Evolutionary conservation across 257 asterid species (phyloP).

Genomic region (Petunia secreta): DNA sequence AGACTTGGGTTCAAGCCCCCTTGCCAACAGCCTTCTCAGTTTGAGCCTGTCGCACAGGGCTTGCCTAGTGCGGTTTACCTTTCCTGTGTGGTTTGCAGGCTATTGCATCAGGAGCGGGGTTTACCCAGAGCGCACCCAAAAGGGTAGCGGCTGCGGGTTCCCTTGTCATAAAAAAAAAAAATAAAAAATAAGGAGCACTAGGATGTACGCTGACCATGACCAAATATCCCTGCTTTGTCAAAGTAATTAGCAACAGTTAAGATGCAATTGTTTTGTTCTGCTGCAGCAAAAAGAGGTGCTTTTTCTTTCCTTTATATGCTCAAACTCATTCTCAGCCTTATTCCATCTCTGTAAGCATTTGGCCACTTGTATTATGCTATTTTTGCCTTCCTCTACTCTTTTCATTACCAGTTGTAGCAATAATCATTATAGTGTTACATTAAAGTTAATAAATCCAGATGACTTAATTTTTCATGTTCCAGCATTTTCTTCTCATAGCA

Average conservation of each 20-base stretch:
- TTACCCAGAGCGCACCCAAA: too few relatives aligned
- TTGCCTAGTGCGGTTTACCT: too few relatives aligned
- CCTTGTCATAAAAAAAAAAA: too few relatives aligned
- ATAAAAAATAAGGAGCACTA: constrained; percentile 15
- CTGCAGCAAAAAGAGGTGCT: neutral
- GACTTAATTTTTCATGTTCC: neutral
- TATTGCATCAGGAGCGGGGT: too few relatives aligned
- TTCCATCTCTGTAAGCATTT: neutral
- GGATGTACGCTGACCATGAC: neutral
- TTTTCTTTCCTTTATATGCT: neutral
- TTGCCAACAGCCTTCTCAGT: too few relatives aligned
- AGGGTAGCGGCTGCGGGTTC: too few relatives aligned
- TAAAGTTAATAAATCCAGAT: constrained; percentile 5
- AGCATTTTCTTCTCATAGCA: constrained; percentile 1
- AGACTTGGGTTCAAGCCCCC: too few relatives aligned
- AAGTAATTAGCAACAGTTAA: neutral
- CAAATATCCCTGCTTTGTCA: neutral
- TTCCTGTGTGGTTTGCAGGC: too few relatives aligned
- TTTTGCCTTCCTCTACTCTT: constrained; percentile 11
- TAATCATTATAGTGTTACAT: neutral
- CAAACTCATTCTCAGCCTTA: neutral
- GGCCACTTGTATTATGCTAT: neutral
- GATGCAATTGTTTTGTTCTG: neutral
- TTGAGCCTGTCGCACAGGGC: too few relatives aligned
- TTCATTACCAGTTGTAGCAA: neutral